Evolutionary conservation across 75 land plant genomes (phyloP).

Genomic region (Ceratopteris richardii): DNA sequence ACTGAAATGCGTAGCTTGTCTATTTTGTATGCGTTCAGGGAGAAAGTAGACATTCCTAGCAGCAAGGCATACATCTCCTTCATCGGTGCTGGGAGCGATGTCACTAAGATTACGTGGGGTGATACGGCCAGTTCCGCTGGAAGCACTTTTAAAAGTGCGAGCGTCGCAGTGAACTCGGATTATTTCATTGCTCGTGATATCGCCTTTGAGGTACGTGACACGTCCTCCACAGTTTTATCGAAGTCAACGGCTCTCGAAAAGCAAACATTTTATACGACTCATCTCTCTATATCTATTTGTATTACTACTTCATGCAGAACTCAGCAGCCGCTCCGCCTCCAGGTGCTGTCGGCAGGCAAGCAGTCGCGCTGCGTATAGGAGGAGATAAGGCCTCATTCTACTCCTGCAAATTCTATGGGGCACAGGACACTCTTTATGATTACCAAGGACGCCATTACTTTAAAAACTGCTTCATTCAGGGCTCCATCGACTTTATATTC

Average conservation of each 20-base stretch:
- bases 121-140: constrained; percentile 28
- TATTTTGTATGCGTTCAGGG: constrained; percentile 2
- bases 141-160: constrained; percentile 23
- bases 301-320: too few relatives aligned
- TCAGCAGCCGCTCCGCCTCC: constrained; percentile 28
- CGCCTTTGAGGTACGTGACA: constrained; percentile 34
- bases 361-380: constrained; percentile 53
- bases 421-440: constrained; percentile 49
- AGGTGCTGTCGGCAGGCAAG: constrained; percentile 36
- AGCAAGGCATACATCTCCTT: constrained; percentile 39
- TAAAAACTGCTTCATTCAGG: constrained; percentile 42
- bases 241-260: too few relatives aligned
- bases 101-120: constrained; percentile 26
- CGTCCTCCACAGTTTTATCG: too few relatives aligned
- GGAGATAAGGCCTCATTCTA: constrained; percentile 72
- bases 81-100: constrained; percentile 22
- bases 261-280: too few relatives aligned
- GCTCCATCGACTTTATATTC: constrained; percentile 48
- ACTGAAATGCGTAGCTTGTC: too few relatives aligned
- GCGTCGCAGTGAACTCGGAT: constrained; percentile 32
- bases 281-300: too few relatives aligned
- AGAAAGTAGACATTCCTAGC: constrained; percentile 26
- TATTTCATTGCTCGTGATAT: constrained; percentile 39
- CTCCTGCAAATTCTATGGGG: constrained; percentile 60
- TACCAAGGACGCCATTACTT: constrained; percentile 50